Percentiles rank a stretch among this genome's conserved stretches.
Evolutionary conservation across 2,329 filamentous ascomycete genomes (phyloP).

Genomic region (Botrytis tulipae): DNA sequence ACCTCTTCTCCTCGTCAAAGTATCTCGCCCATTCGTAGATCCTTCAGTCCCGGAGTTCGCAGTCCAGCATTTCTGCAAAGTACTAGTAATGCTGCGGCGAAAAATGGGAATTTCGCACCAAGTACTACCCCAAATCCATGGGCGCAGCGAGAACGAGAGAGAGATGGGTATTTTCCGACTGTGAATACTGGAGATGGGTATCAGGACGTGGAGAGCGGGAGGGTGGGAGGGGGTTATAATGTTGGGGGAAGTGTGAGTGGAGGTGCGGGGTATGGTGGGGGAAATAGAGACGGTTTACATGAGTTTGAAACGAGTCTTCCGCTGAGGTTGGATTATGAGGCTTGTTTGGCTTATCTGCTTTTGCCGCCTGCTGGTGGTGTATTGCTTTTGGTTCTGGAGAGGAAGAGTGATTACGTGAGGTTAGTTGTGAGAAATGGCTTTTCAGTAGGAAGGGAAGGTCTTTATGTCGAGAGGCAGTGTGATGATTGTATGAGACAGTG

Average conservation of each 20-base stretch:
- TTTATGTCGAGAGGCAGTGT: not conserved
- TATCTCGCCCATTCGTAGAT: conserved; percentile 53
- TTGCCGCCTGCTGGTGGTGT: conserved; percentile 85
- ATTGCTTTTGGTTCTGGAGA: conserved; percentile 78
- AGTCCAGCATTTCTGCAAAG: conserved; percentile 35
- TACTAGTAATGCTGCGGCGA: conserved; percentile 21
- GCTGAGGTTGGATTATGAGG: conserved; percentile 84
- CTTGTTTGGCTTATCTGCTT: conserved; percentile 81
- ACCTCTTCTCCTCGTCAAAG: conserved; percentile 45
- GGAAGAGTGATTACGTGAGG: conserved; percentile 97
- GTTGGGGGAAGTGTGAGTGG: not conserved
- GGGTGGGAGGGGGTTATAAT: not conserved
- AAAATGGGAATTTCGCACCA: conserved; percentile 30
- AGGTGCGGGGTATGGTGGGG: not conserved
- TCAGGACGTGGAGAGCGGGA: conserved; percentile 16
- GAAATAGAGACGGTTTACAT: conserved; percentile 54
- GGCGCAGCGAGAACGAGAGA: conserved; percentile 21
- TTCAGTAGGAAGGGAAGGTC: not conserved
- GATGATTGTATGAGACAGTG: not conserved
- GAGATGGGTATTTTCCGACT: conserved; percentile 23
- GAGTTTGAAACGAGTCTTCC: conserved; percentile 91
- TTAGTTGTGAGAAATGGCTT: conserved; percentile 1
- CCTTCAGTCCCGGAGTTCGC: conserved; percentile 43
- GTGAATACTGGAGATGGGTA: conserved; percentile 15
- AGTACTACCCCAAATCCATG: conserved; percentile 18